Conservation (phyloP, 2,329 filamentous ascomycete genomes). For the Calonectria honghensis region DNA sequence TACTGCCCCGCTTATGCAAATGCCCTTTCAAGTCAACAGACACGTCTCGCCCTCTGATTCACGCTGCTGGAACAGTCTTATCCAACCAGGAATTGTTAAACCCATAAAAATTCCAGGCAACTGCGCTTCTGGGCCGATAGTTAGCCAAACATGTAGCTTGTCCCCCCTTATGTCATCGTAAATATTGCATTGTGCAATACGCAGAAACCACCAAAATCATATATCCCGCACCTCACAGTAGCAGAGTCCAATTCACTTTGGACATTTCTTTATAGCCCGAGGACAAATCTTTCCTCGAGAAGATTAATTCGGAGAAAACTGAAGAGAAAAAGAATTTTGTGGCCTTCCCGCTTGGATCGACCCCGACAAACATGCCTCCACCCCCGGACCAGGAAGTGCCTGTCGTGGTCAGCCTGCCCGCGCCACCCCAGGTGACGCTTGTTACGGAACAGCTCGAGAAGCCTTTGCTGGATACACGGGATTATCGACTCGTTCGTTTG, state of each 20-base stretch:
- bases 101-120: background rate
- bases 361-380: background rate
- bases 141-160: background rate
- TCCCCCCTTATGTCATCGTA: background rate
- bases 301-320: background rate
- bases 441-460: conserved; percentile 86
- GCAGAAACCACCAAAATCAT: background rate
- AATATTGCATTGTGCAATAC: background rate
- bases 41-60: background rate
- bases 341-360: background rate
- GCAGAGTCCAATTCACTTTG: background rate
- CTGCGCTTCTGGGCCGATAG: background rate
- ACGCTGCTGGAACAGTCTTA: background rate
- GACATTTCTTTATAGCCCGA: background rate
- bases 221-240: background rate
- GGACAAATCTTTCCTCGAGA: background rate
- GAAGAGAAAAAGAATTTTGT: background rate
- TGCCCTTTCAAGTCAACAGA: background rate
- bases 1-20: background rate
- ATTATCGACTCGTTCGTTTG: conserved; percentile 90
- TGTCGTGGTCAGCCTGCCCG: conserved; percentile 51
- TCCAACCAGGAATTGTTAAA: background rate
- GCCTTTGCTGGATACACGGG: conserved; percentile 88
- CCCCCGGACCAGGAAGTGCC: conserved; percentile 35
- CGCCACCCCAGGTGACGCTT: conserved; percentile 56